Base-by-base conservation (phyloP, 2,329 filamentous ascomycete species). In the Ophiostoma ulmi region DNA sequence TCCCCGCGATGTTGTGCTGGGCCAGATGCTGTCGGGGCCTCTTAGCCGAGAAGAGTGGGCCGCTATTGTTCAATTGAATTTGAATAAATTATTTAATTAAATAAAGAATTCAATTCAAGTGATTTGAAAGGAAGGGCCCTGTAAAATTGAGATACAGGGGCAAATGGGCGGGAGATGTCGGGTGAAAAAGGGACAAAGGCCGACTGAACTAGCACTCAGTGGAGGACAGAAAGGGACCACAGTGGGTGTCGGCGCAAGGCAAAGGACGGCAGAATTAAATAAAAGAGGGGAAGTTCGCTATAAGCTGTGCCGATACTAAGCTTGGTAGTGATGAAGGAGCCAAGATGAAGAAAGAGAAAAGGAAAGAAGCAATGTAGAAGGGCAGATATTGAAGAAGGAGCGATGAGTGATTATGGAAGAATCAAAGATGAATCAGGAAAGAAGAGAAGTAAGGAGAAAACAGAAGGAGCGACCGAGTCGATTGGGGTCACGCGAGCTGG, bases 1-100 rank as follows among this genome's bases (percentile, higher is more conserved):
- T 67, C 65, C 65, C 65, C 65, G 65, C 65, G 65, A 67, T 67
- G 65, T 38, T 38, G 26, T 65, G 61, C 38, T 66, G 64, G 38
- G 61, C 35, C 31, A 66, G 64, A 14, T n/a, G 64, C 63, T 65
- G 64, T 66, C 64, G 63, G 64, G 64, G 64, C 20, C 39, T 67
- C 65, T 67, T 41, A 67, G 65, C 65, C 38, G 65, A 44, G 13
- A 41, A 14, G 39, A 67, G 65, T 67, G 65, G 65, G 6, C 6
- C 65, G 65, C 17, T 39, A 14, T n/a, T 36, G 26, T n/a, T 36
- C 31, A 17, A 13, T 66, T 44, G 58, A 63, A 31, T 11, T 41
- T 17, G 35, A 26, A 17, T 41, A 20, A 44, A 41, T 22, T 22
- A 39, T 44, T 44, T 44, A 41, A 39, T 39, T 39, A 41, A 66